Evolutionary conservation across 306 rosid species (phyloP), one percentile per base, ranked within the genome.

Genomic region (Malus sieversii): DNA sequence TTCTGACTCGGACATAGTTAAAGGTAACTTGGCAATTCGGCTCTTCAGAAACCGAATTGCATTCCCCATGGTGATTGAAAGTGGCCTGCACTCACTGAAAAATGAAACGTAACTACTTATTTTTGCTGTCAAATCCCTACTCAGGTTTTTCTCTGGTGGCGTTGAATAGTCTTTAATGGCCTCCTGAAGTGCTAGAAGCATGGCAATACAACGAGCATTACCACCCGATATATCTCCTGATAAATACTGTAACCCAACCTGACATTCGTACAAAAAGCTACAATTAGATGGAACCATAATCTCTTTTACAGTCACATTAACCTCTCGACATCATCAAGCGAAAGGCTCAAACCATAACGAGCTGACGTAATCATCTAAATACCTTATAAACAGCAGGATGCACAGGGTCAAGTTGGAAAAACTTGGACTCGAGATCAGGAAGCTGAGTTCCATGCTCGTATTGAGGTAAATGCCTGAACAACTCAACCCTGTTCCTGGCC

Each of bases 331-430:
- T 59, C 53, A 46, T 72, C 52, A n/a, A 77, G 57, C 45, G 40
- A 74, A 58, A 63, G 11, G 72, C 30, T 19, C n/a, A 20, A 10
- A 66, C 27, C 51, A 35, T 73, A 62, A 74, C 45, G 27, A 45
- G 61, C 32, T 44, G n/a, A 40, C 9, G 38, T 33, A 19, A 16
- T 68, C 42, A 25, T 42, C 25, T 30, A 7, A 8, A 61, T 86
- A 93, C 98, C 98, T 93, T 87, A 82, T 88, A 85, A 48, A 93
- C 91, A 77, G 96, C 82, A 81, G 96, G 98, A 83, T 89, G 98
- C 59, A 93, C 84, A 4, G 87, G 73, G 80, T 81, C 93, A 74
- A 84, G 84, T 77, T 88, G 92, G 85, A 91, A 93, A 81, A 88
- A 70, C 78, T 70, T 93, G n/a, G 93, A 77, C 75, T 89, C 90